A percentile compares a stretch with the other conserved stretches of the same genome.
Conservation (phyloP, 2,329 filamentous ascomycete species). For the Aspergillus neotritici region DNA sequence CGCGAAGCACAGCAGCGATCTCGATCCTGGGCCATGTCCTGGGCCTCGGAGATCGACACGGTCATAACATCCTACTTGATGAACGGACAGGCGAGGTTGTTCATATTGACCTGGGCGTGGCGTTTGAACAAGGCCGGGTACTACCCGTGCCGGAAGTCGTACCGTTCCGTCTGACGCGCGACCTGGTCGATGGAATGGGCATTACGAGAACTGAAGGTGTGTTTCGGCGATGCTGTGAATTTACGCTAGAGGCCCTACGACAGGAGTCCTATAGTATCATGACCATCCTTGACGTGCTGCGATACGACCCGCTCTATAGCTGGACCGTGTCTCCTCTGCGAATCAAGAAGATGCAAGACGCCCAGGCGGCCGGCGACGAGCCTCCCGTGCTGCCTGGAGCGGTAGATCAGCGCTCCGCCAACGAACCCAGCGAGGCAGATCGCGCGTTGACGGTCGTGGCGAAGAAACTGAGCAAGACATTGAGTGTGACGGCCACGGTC, state of each 20-base stretch:
- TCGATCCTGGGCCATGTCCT: constrained; percentile 92
- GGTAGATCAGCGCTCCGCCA: constrained; percentile 36
- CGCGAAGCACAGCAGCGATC: constrained; percentile 85
- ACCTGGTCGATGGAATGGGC: constrained; percentile 96
- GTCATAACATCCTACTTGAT: constrained; percentile 94
- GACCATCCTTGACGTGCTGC: constrained; percentile 93
- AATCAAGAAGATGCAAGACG: constrained; percentile 61
- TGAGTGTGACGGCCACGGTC: constrained; percentile 91
- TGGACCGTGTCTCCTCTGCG: constrained; percentile 79
- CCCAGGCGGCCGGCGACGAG: constrained; percentile 39
- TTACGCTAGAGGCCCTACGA: constrained; percentile 89
- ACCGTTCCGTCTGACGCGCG: constrained; percentile 87
- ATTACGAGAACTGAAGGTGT: constrained; percentile 92
- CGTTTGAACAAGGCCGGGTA: constrained; percentile 94
- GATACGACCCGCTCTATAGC: constrained; percentile 95
- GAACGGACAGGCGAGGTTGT: constrained; percentile 85
- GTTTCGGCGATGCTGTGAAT: constrained; percentile 96
- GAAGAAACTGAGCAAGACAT: constrained; percentile 89
- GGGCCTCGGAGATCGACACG: constrained; percentile 88
- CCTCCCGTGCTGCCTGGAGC: constrained; percentile 30
- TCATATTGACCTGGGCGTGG: constrained; percentile 94
- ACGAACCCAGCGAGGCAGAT: constrained; percentile 74
- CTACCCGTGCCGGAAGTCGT: constrained; percentile 92
- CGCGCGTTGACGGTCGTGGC: constrained; percentile 85
- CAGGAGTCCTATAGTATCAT: constrained; percentile 96